Evolutionary conservation across 441 rosid genomes (phyloP).

Genomic region (Euphorbia neoarborescens): DNA sequence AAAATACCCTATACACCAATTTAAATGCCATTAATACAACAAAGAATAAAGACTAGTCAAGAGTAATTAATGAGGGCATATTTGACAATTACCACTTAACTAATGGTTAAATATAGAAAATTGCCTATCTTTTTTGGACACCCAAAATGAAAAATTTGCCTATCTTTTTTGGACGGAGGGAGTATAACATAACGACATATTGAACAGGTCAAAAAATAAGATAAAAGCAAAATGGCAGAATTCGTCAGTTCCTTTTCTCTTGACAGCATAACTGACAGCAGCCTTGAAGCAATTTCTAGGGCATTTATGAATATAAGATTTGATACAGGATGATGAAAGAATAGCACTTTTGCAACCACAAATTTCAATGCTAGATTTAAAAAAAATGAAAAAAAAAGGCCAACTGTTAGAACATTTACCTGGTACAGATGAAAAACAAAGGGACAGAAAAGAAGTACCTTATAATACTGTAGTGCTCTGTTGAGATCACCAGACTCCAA

Average conservation of each 20-base stretch:
- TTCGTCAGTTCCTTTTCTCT: neutral
- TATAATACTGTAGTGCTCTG: conserved; percentile 92
- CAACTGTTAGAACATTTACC: neutral
- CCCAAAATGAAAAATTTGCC: too few relatives aligned
- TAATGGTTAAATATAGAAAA: too few relatives aligned
- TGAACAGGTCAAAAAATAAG: neutral
- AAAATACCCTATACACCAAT: too few relatives aligned
- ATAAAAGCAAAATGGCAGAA: neutral
- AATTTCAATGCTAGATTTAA: neutral
- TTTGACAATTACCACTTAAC: too few relatives aligned
- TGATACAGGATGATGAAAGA: neutral
- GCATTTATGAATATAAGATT: neutral
- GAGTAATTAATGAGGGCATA: too few relatives aligned
- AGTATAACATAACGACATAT: neutral
- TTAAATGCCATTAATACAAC: too few relatives aligned
- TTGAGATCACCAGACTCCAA: conserved; percentile 95
- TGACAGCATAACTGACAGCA: neutral
- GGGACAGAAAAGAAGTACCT: conserved; percentile 39
- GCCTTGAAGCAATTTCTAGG: neutral
- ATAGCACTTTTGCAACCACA: neutral
- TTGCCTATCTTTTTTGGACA: too few relatives aligned
- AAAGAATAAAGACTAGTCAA: too few relatives aligned
- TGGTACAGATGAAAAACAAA: neutral
- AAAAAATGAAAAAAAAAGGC: neutral
- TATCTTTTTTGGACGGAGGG: too few relatives aligned